phyloP scores from a whole-genome alignment of 192 early-diverging fungal species.

The Mortierella antarctica region DNA sequence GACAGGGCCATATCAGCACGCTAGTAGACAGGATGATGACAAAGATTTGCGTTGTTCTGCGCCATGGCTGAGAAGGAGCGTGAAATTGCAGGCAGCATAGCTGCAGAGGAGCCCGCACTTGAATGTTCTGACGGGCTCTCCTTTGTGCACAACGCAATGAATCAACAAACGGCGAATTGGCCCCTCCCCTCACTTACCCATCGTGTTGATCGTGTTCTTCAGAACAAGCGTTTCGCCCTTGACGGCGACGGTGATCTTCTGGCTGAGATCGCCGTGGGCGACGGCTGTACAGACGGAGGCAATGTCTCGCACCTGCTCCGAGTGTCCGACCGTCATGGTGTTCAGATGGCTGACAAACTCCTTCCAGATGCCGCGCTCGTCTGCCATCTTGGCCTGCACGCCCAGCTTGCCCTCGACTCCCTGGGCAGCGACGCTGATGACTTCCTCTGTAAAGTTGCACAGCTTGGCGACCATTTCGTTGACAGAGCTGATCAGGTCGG shows the following conservation, averaged over 20 bases:
- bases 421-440: conserved; percentile 76
- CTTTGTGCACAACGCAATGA: background rate
- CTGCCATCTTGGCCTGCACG: conserved; percentile 65
- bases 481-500: conserved; percentile 59
- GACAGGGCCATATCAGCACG: no score
- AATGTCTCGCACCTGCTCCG: conserved; percentile 73
- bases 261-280: conserved; percentile 75
- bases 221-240: conserved; percentile 80
- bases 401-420: conserved; percentile 81
- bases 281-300: conserved; percentile 77
- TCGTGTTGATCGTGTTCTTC: conserved; percentile 79
- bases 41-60: background rate
- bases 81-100: no score
- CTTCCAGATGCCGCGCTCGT: conserved; percentile 64
- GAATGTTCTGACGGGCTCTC: no score
- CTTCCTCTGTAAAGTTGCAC: conserved; percentile 64
- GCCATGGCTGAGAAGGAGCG: background rate
- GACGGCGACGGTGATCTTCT: conserved; percentile 73
- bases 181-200: conserved; percentile 61
- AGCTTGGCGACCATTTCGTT: conserved; percentile 74
- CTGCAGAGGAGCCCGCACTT: no score
- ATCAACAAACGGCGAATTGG: background rate
- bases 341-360: conserved; percentile 69
- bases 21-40: background rate
- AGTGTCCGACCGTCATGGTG: conserved; percentile 63